Evolutionary conservation across 163 green algal species (phyloP), one percentile per base, ranked within the genome.

Genomic region (Volvox carteri): DNA sequence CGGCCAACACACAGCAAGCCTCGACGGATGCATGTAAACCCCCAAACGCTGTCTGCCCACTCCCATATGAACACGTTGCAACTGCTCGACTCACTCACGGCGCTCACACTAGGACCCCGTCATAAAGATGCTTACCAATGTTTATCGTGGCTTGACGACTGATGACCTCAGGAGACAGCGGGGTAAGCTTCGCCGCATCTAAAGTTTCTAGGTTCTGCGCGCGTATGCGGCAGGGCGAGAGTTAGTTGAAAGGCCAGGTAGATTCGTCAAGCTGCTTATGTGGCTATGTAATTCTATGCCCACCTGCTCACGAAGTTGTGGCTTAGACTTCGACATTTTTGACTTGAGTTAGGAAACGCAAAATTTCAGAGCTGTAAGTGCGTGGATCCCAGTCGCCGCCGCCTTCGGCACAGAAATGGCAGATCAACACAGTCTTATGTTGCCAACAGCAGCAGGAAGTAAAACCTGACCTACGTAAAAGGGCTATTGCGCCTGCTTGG

Each of bases 121-220:
- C 54, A 23, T 65, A 30, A 23, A 65, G 54, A 23, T 65, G 7
- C 93, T 58, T 92, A 98, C 98, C 98, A 76, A 99, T 99, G 93
- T 99, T 99, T 93, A 99, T 99, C 21, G 98, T 99, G 16, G 98
- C 98, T 91, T 99, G 98, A 62, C 98, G 93, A 42, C 94, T 98
- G 90, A 99, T 99, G 83, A 99, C 98, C 87, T 99, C 98, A 12
- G 98, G 98, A 4, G 97, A 98, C 77, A 99, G 93, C 8, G 98
- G 98, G 37, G 95, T 99, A n/a, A 99, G 94, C 89, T 96, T 95
- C 12, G 90, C 92, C 35, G 96, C 90, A 85, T 99, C 96, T 46
- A 99, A 92, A 12, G 92, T 97, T 35, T 93, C 92, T 85, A 99
- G 86, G 90, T 99, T 93, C 97, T 99, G 96, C 92, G 67, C 19